phyloP scores from a whole-genome alignment of 176 grass and related monocot genomes.

The Eremochloa ophiuroides region DNA sequence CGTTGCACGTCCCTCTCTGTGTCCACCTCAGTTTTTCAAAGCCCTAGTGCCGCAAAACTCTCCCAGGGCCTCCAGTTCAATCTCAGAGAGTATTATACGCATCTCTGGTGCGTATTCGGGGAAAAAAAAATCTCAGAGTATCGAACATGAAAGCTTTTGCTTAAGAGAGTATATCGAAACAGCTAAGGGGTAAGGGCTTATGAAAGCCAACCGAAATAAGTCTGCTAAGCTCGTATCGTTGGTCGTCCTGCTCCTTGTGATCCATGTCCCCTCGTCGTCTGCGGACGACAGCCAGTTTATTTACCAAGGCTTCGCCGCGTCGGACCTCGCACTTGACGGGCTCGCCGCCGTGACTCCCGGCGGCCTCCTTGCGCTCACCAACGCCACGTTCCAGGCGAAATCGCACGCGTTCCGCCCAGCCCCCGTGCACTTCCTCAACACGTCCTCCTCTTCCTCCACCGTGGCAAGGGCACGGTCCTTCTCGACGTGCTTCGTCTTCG shows the following conservation, averaged over 20 bases:
- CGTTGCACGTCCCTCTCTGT: neutral
- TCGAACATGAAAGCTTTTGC: neutral
- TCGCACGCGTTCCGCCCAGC: conserved; percentile 20
- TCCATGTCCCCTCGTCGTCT: neutral
- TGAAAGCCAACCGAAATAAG: neutral
- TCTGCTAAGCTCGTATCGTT: neutral
- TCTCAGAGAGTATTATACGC: no score
- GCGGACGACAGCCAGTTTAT: neutral
- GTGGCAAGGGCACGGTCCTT: neutral
- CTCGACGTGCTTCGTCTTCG: conserved; percentile 18
- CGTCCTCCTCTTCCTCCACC: neutral
- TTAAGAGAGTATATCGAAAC: neutral
- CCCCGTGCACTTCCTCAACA: conserved; percentile 7
- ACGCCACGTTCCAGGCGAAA: conserved; percentile 2
- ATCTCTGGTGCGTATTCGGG: no score
- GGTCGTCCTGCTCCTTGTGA: neutral
- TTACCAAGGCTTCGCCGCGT: conserved; percentile 17
- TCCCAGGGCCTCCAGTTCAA: neutral
- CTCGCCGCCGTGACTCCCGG: neutral
- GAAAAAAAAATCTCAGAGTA: no score
- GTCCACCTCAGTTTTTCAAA: no score
- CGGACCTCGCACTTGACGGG: conserved; percentile 15
- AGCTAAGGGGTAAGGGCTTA: neutral
- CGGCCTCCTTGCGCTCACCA: conserved; percentile 31
- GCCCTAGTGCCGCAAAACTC: neutral